Conservation (phyloP, 352 stramenopile genomes). For the Elongisporangium anandrum region DNA sequence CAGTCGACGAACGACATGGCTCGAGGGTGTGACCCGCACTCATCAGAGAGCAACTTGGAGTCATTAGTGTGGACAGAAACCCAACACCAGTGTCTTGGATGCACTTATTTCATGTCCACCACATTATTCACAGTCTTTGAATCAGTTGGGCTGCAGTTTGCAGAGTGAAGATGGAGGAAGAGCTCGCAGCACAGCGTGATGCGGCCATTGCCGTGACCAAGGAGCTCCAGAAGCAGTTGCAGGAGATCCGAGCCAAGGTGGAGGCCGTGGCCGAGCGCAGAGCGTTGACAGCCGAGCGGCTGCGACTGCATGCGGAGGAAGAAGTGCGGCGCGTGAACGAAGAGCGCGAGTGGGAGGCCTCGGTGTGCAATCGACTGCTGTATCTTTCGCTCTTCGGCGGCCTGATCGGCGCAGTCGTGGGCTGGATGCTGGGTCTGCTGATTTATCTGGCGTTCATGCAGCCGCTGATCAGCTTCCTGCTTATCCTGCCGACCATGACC, state of each 20-base stretch:
- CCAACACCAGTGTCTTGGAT: not conserved
- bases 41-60: not conserved
- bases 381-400: conserved; percentile 50
- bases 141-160: conserved; percentile 1
- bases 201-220: conserved; percentile 71
- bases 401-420: conserved; percentile 39
- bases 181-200: conserved; percentile 69
- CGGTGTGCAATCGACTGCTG: conserved; percentile 40
- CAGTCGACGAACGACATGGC: not conserved
- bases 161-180: conserved; percentile 50
- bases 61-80: not conserved
- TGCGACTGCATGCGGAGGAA: conserved; percentile 62
- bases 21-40: not conserved
- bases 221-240: conserved; percentile 63
- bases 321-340: conserved; percentile 37
- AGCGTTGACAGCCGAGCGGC: conserved; percentile 61
- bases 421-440: conserved; percentile 44
- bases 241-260: conserved; percentile 37
- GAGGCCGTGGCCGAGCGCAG: conserved; percentile 59
- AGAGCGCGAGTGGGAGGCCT: conserved; percentile 47
- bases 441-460: conserved; percentile 44
- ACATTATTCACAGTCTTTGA: not conserved
- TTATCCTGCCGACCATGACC: conserved; percentile 63
- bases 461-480: conserved; percentile 57
- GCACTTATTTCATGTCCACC: not conserved